These are phyloP conservation scores for Leccinum arenicola DNA, from an alignment of 768 basidiomycete genomes.

Conservation along the genomic window DNA sequence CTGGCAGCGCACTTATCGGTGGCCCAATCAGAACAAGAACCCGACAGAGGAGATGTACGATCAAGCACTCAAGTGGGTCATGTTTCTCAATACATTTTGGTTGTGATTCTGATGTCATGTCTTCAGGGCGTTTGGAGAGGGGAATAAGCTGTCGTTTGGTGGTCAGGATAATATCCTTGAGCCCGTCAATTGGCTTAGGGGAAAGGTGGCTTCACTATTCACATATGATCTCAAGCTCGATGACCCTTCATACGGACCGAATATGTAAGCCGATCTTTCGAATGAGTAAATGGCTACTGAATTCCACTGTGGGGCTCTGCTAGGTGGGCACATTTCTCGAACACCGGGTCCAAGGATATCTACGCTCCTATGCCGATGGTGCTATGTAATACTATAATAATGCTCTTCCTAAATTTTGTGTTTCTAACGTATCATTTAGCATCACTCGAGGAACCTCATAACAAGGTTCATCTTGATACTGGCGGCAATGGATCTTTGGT, in stretches of 20 bases:
- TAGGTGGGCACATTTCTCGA: constrained; percentile 22
- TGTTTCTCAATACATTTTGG: too few species aligned
- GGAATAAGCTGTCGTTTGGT: not conserved
- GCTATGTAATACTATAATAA: not conserved
- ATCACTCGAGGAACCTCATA: constrained; percentile 20
- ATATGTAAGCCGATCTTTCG: not conserved
- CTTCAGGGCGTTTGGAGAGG: constrained; percentile 5
- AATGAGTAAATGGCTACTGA: not conserved
- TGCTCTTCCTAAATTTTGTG: not conserved
- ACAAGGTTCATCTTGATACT: constrained; percentile 16
- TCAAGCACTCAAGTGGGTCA: constrained; percentile 10
- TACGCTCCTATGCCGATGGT: not conserved
- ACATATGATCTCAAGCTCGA: constrained; percentile 10
- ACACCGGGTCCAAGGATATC: not conserved
- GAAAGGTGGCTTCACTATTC: constrained; percentile 13
- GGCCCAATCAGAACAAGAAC: not conserved
- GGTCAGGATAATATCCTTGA: not conserved
- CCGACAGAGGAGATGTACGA: constrained; percentile 15
- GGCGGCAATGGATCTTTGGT: constrained; percentile 21
- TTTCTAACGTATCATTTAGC: constrained; percentile 5
- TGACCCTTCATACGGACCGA: constrained; percentile 7
- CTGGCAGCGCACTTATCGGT: constrained; percentile 18
- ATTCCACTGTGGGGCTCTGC: not conserved
- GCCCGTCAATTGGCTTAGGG: constrained; percentile 17
- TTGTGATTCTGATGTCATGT: not conserved